A percentile compares a stretch with the other conserved stretches of the same genome.
Conservation (phyloP, 768 basidiomycete species). For the Mycena galopus region DNA sequence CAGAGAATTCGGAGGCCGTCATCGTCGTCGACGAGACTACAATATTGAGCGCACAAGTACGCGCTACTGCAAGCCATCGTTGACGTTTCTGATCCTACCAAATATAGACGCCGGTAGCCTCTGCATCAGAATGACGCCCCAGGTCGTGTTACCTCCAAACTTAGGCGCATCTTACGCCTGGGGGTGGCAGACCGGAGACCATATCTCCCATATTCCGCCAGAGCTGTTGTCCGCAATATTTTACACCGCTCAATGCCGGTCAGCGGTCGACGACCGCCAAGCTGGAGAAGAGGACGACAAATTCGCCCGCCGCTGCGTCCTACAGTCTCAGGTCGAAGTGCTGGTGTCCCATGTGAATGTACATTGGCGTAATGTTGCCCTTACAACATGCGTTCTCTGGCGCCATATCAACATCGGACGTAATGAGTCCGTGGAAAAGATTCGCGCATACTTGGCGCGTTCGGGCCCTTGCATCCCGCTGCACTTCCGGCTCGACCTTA, state of each 20-base stretch:
- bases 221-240: slow-evolving; percentile 26
- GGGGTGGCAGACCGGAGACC: neutral
- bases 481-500: slow-evolving; percentile 26
- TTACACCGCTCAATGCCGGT: neutral
- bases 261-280: neutral
- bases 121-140: neutral
- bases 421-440: slow-evolving; percentile 13
- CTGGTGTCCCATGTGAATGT: slow-evolving; percentile 28
- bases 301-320: neutral
- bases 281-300: slow-evolving; percentile 11
- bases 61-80: neutral
- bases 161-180: neutral
- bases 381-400: slow-evolving; percentile 26
- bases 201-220: slow-evolving; percentile 27
- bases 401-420: slow-evolving; percentile 25
- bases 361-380: slow-evolving; percentile 32
- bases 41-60: neutral
- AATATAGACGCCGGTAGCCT: slow-evolving; percentile 4
- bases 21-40: neutral
- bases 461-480: slow-evolving; percentile 17
- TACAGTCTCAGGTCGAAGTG: slow-evolving; percentile 11
- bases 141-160: neutral
- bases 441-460: slow-evolving; percentile 29
- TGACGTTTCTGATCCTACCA: neutral
- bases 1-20: neutral